These are phyloP conservation scores for Coemansia sp. DNA, from an alignment of 192 early-diverging fungal species.

Conservation along the genomic window DNA sequence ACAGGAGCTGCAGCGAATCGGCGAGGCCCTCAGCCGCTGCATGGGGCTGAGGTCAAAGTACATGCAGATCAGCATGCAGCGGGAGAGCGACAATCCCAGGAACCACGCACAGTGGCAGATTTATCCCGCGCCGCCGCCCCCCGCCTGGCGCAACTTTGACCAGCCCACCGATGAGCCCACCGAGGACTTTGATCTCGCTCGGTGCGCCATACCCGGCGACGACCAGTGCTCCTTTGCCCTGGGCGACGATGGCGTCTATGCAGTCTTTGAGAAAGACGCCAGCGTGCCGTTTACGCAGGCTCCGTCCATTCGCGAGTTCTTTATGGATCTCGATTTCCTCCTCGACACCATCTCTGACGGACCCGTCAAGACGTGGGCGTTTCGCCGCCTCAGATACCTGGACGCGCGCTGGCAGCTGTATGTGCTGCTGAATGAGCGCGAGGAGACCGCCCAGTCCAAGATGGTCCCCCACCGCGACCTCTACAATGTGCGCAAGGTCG, in stretches of 20 bases:
- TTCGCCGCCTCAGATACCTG: constrained; percentile 81
- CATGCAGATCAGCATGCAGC: constrained; percentile 71
- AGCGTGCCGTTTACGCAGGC: constrained; percentile 50
- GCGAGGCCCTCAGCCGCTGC: constrained; percentile 61
- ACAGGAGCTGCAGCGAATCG: constrained; percentile 38
- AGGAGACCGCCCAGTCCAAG: constrained; percentile 90
- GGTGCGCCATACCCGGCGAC: neutral
- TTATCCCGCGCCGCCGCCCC: constrained; percentile 80
- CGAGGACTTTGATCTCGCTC: neutral
- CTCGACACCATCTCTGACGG: constrained; percentile 78
- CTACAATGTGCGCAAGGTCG: constrained; percentile 97
- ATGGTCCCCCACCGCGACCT: constrained; percentile 92
- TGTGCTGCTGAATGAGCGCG: constrained; percentile 86
- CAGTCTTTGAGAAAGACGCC: constrained; percentile 49
- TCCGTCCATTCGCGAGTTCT: constrained; percentile 83
- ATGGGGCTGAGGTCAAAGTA: constrained; percentile 81
- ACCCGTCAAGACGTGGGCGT: constrained; percentile 91
- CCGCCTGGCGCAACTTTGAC: constrained; percentile 63
- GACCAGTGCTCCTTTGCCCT: constrained; percentile 47
- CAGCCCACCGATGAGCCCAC: constrained; percentile 10
- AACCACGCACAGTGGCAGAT: constrained; percentile 76
- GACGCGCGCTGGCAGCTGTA: constrained; percentile 95
- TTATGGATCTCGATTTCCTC: constrained; percentile 78
- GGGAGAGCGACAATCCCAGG: constrained; percentile 78
- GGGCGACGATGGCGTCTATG: constrained; percentile 62